A percentile compares a stretch with the other conserved stretches of the same genome.
Conservation (phyloP, 371 early-diverging fungal species). For the Cokeromyces recurvatus region DNA sequence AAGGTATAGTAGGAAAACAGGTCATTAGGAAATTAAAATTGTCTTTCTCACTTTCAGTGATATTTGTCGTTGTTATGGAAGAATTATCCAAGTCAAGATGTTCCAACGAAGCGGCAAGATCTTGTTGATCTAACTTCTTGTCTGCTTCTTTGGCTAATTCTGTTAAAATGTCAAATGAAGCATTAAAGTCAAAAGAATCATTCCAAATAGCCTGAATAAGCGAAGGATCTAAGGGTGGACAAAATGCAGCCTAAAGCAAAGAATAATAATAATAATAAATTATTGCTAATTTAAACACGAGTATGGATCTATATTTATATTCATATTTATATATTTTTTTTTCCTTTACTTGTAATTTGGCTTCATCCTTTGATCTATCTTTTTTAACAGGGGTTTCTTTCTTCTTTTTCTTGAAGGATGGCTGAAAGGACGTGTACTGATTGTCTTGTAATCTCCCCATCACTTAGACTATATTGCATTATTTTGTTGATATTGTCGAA, state of each 20-base stretch:
- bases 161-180: conserved; percentile 11
- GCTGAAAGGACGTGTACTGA: conserved; percentile 5
- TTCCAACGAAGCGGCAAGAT: background rate
- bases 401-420: background rate
- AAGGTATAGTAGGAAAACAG: conserved; percentile 30
- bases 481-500: too few relatives aligned
- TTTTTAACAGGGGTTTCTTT: background rate
- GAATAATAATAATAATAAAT: too few relatives aligned
- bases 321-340: too few relatives aligned
- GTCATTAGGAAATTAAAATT: conserved; percentile 27
- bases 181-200: conserved; percentile 17
- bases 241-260: conserved; percentile 18
- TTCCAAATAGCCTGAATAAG: conserved; percentile 27
- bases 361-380: conserved; percentile 8
- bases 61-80: background rate
- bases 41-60: conserved; percentile 13
- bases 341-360: conserved; percentile 14
- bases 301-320: too few relatives aligned
- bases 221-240: conserved; percentile 24
- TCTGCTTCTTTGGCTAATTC: conserved; percentile 22
- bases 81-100: conserved; percentile 8
- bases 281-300: background rate
- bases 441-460: conserved; percentile 25
- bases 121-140: conserved; percentile 9
- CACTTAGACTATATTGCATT: conserved; percentile 7